phyloP scores from a whole-genome alignment of 768 basidiomycete species.

The Pleurotus tuoliensis region DNA sequence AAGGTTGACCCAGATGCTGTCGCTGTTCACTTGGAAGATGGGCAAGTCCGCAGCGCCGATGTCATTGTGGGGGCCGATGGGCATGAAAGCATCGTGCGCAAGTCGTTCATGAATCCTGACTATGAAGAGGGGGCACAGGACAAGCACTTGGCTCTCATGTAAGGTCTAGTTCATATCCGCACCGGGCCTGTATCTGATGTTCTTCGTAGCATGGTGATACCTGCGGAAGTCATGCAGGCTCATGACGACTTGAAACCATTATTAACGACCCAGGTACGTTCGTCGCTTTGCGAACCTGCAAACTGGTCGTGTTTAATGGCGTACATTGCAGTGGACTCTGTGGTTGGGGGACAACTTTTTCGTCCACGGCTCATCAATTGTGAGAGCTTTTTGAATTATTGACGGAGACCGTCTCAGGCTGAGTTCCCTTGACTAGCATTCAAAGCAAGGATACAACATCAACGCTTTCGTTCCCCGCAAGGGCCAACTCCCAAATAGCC shows the following conservation, averaged over 20 bases:
- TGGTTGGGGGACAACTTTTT: conserved; percentile 28
- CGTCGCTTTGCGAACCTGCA: not conserved
- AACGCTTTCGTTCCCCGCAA: conserved; percentile 5
- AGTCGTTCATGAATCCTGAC: conserved; percentile 23
- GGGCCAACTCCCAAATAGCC: not conserved
- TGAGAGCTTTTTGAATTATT: conserved; percentile 1
- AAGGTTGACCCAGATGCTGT: conserved; percentile 26
- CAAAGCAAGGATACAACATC: conserved; percentile 23
- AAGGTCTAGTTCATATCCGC: not conserved
- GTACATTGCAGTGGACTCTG: conserved; percentile 25
- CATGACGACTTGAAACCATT: conserved; percentile 29
- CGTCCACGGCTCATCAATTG: conserved; percentile 15
- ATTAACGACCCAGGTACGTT: conserved; percentile 23
- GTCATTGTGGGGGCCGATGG: conserved; percentile 64
- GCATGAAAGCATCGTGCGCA: conserved; percentile 34
- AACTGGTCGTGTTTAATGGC: not conserved
- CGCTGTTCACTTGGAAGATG: conserved; percentile 35
- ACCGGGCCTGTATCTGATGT: not conserved
- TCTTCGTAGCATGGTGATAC: conserved; percentile 21
- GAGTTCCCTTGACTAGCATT: conserved; percentile 15
- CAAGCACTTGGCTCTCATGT: conserved; percentile 24
- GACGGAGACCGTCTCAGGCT: not conserved
- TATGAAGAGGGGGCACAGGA: conserved; percentile 19
- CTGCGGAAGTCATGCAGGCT: conserved; percentile 23
- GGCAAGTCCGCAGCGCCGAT: conserved; percentile 43